Evolutionary conservation across 2,329 filamentous ascomycete species (phyloP).

Genomic region (Aspergillus melleus): DNA sequence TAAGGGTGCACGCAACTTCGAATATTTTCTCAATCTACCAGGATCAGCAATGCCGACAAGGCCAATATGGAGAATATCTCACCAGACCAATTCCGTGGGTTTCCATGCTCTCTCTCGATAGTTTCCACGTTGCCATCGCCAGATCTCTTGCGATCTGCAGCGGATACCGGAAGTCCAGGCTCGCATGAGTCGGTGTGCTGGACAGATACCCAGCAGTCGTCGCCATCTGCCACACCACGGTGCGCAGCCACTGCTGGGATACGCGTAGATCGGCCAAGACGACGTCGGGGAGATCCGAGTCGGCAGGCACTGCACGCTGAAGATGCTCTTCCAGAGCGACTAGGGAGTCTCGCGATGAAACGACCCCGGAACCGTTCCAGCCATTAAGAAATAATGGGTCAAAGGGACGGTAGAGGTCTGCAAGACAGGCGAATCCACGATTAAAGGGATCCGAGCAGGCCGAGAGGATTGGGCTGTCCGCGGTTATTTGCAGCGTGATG

Average conservation of each 20-base stretch:
- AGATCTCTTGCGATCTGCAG: conserved; percentile 64
- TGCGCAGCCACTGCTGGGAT: conserved; percentile 68
- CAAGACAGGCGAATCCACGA: conserved; percentile 60
- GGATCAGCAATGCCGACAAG: neutral
- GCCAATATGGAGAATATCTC: conserved; percentile 28
- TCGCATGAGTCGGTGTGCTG: conserved; percentile 57
- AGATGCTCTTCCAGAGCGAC: conserved; percentile 52
- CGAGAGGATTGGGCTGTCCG: conserved; percentile 52
- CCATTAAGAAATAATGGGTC: conserved; percentile 64
- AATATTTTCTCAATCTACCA: conserved; percentile 74
- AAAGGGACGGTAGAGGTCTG: conserved; percentile 62
- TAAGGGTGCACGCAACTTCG: conserved; percentile 71
- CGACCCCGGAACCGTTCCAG: conserved; percentile 58
- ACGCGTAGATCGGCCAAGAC: conserved; percentile 67
- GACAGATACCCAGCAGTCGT: conserved; percentile 67
- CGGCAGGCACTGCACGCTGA: conserved; percentile 53
- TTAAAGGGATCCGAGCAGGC: conserved; percentile 54
- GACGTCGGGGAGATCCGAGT: conserved; percentile 59
- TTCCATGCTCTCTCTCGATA: conserved; percentile 72
- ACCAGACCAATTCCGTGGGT: conserved; percentile 72
- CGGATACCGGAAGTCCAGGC: conserved; percentile 64
- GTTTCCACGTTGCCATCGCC: conserved; percentile 65
- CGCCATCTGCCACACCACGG: conserved; percentile 72
- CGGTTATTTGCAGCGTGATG: conserved; percentile 61
- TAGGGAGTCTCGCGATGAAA: conserved; percentile 49